Evolutionary conservation across 1,284 basidiomycete species (phyloP).

Genomic region (Microbotryum violaceum): DNA sequence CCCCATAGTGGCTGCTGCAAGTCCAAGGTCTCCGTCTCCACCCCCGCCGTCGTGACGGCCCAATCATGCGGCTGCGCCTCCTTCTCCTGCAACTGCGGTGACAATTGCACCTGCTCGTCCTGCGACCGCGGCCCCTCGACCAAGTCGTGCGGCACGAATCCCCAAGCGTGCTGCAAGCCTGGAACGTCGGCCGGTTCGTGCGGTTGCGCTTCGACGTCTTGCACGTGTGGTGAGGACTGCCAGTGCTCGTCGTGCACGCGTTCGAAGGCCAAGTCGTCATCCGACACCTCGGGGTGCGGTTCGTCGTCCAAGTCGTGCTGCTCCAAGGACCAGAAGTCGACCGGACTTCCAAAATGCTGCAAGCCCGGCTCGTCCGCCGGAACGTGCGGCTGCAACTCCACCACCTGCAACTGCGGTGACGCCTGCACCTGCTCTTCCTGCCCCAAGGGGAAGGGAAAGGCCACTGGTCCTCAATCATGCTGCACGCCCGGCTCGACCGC

Average conservation of each 20-base stretch:
- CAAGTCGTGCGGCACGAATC: too few species aligned
- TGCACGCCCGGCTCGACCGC: background rate
- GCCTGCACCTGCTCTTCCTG: background rate
- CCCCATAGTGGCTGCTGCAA: too few species aligned
- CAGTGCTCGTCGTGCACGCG: background rate
- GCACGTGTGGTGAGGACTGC: background rate
- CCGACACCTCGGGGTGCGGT: background rate
- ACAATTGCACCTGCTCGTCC: background rate
- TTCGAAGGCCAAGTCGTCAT: slow-evolving; percentile 7
- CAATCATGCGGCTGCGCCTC: slow-evolving; percentile 5
- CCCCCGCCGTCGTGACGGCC: too few species aligned
- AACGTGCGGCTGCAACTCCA: slow-evolving; percentile 3
- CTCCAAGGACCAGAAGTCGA: too few species aligned
- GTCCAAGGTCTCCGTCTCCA: too few species aligned
- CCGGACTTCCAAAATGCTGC: too few species aligned
- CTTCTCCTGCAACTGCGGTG: slow-evolving; percentile 4
- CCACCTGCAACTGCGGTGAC: slow-evolving; percentile 4
- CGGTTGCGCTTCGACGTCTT: background rate
- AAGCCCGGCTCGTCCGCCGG: background rate
- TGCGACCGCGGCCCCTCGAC: background rate
- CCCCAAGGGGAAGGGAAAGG: too few species aligned
- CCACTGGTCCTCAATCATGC: background rate
- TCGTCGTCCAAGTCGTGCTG: too few species aligned
- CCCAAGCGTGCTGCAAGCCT: background rate
- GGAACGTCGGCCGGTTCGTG: background rate